Conservation (phyloP, 257 asterid genomes). For the Nicotiana obtusifolia region DNA sequence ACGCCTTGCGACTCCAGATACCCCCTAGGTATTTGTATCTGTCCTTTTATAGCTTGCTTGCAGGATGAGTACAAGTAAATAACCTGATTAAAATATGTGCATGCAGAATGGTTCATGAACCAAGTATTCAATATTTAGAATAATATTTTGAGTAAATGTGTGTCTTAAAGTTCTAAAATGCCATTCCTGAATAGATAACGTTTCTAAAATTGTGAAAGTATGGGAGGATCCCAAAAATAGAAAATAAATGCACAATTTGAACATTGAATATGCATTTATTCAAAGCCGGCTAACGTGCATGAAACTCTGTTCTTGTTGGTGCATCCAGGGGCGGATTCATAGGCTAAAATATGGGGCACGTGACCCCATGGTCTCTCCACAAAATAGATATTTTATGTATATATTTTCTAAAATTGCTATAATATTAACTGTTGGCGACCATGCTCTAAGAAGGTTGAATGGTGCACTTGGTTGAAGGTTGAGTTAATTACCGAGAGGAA, state of each 20-base stretch:
- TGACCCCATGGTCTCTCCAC: too few relatives aligned
- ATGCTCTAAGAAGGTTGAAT: too few relatives aligned
- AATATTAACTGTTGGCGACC: too few relatives aligned
- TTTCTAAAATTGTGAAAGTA: neutral
- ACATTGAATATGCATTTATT: neutral
- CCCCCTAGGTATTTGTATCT: too few relatives aligned
- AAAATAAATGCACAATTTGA: neutral
- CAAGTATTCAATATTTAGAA: neutral
- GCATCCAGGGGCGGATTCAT: too few relatives aligned
- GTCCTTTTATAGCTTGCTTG: neutral
- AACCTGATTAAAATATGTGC: neutral
- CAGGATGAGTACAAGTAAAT: neutral
- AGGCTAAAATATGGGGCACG: too few relatives aligned
- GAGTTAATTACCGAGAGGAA: too few relatives aligned
- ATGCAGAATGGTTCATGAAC: neutral
- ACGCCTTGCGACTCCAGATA: neutral
- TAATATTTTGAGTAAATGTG: neutral
- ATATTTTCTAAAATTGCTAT: too few relatives aligned
- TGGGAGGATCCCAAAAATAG: neutral
- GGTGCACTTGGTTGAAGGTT: too few relatives aligned
- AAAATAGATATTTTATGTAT: too few relatives aligned
- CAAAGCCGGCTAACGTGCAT: too few relatives aligned
- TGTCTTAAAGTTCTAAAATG: neutral
- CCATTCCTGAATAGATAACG: neutral
- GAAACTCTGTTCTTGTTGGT: too few relatives aligned